Evolutionary conservation across 345 rosid genomes (phyloP).

Genomic region (Nasturtium officinale): DNA sequence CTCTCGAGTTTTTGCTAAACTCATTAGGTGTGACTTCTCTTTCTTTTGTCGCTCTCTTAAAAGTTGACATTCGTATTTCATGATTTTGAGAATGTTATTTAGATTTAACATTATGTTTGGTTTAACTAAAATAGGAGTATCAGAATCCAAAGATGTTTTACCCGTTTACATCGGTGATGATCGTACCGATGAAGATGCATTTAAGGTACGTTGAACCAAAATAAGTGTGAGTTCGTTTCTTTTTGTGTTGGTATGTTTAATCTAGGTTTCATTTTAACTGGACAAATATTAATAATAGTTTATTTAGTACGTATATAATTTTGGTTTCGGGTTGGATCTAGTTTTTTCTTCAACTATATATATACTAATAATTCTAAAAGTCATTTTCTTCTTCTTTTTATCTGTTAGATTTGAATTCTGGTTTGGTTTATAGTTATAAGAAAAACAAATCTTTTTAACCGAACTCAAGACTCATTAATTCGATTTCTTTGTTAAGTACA

Average conservation of each 20-base stretch:
- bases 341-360: no score
- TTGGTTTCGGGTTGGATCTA: no score
- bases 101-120: neutral
- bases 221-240: neutral
- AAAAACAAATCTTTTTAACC: no score
- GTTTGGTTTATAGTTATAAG: no score
- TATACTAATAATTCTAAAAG: no score
- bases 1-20: constrained; percentile 53
- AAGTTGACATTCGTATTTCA: neutral
- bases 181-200: constrained; percentile 67
- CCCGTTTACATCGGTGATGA: constrained; percentile 69
- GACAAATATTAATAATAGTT: neutral
- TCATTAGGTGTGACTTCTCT: constrained; percentile 43
- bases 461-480: neutral
- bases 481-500: neutral
- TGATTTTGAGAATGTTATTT: neutral
- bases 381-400: no score
- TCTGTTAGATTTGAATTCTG: no score
- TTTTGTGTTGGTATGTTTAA: neutral
- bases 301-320: no score
- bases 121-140: constrained; percentile 15
- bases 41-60: neutral
- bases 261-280: neutral
- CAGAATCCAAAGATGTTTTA: constrained; percentile 47
- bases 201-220: constrained; percentile 46